Conservation (phyloP, 2,329 filamentous ascomycete species). For the Hypoxylon sp. region DNA sequence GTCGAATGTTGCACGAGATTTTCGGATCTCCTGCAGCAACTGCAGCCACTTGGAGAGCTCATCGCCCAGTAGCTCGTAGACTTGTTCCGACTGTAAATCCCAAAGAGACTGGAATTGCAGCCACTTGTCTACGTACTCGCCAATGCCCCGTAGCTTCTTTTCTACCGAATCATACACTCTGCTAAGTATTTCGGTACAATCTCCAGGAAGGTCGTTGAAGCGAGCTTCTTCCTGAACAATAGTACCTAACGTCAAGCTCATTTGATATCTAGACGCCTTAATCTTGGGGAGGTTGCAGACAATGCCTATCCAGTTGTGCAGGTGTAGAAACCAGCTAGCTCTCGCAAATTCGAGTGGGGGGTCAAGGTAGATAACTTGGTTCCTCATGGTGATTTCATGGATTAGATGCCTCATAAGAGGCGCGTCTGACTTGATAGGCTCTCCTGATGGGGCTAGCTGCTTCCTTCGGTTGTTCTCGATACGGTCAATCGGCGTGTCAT, state of each 20-base stretch:
- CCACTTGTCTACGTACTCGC: conserved; percentile 95
- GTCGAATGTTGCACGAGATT: conserved; percentile 95
- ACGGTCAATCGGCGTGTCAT: conserved; percentile 55
- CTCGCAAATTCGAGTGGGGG: conserved; percentile 91
- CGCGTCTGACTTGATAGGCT: conserved; percentile 57
- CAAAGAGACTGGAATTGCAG: conserved; percentile 97
- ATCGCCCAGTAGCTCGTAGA: conserved; percentile 91
- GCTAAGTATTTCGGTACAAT: conserved; percentile 81
- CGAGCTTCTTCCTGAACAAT: conserved; percentile 70
- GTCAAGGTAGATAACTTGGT: conserved; percentile 96
- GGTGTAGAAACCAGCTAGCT: conserved; percentile 90
- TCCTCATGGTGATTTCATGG: conserved; percentile 96
- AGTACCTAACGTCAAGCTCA: conserved; percentile 72
- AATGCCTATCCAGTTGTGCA: conserved; percentile 92
- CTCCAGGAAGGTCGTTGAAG: conserved; percentile 85
- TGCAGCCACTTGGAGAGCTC: conserved; percentile 94
- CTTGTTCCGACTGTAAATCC: conserved; percentile 95
- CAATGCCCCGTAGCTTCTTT: conserved; percentile 80
- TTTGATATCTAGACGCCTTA: conserved; percentile 94
- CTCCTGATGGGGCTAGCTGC: conserved; percentile 53
- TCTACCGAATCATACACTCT: conserved; percentile 86
- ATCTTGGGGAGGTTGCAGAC: conserved; percentile 94
- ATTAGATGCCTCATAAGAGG: conserved; percentile 78
- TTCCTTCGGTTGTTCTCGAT: conserved; percentile 63
- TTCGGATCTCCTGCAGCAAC: conserved; percentile 94